Conservation (phyloP, 2,329 filamentous ascomycete species). For the Diaporthe humulicola region DNA sequence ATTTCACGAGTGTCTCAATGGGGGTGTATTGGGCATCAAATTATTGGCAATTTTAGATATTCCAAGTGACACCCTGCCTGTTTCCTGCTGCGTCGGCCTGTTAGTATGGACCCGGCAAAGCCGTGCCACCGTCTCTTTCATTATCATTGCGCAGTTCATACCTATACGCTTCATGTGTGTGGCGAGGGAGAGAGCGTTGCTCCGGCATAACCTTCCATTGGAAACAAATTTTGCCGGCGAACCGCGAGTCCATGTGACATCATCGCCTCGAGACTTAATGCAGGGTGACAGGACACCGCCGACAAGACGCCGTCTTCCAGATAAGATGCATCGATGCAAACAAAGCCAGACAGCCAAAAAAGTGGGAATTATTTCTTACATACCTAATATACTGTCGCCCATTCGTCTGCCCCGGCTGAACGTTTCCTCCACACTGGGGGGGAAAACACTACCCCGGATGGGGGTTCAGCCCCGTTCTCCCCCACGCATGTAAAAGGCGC, state of each 20-base stretch:
- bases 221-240: slow-evolving; percentile 14
- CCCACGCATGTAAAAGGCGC: slow-evolving; percentile 10
- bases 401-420: slow-evolving; percentile 19
- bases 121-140: too few relatives aligned
- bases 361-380: slow-evolving; percentile 4
- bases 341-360: neutral
- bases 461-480: neutral
- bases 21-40: neutral
- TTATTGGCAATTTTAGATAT: neutral
- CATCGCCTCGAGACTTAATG: neutral
- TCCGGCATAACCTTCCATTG: neutral
- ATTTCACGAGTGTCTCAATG: neutral
- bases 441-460: slow-evolving; percentile 23
- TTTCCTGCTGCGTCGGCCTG: neutral
- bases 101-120: neutral
- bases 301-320: neutral
- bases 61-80: neutral
- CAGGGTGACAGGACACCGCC: neutral
- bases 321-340: neutral
- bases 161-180: neutral
- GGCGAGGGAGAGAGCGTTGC: neutral
- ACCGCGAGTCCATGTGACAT: neutral
- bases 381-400: slow-evolving; percentile 3
- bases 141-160: neutral
- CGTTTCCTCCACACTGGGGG: slow-evolving; percentile 15